Evolutionary conservation across 352 stramenopile genomes (phyloP), one percentile per base, ranked within the genome.

Genomic region (Phytophthora tentaculata): DNA sequence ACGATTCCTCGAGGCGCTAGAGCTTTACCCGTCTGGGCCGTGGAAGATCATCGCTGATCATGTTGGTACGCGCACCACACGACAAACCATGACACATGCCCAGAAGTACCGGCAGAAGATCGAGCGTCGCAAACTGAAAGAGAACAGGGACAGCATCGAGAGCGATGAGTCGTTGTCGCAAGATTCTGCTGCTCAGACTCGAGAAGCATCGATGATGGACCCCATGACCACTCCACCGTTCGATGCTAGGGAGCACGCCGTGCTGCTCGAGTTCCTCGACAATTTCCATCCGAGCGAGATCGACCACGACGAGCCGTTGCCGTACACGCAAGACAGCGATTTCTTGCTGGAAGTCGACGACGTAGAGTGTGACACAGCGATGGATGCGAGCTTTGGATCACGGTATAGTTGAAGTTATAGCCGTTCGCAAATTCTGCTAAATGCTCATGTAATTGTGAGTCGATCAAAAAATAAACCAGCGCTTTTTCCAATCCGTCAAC

Each of bases 31-130:
- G 29, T 73, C 52, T 2, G 71, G 63, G 8, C 71, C 61, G 26
- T 78, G 71, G 67, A 77, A 66, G 12, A 5, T 60, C 28, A 77
- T 82, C 29, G 71, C 74, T 5, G 61, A 71, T 9, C 52, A 73
- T 23, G 64, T 82, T 12, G 74, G 63, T 8, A 77, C 74, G 5
- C 54, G 67, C 23, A 79, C 62, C 29, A 61, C 71, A 0, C 53
- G 71, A 14, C 32, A 39, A 39, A 39, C 32, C 32, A 39, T 39
- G 32, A 39, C 32, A 14, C 32, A 39, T 9, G 5, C 75, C 17
- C 74, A 82, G 32, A 79, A 80, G 43, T 80, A 82, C 32, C 63
- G 71, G 1, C 55, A 82, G 71, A 73, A 73, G 23, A 84, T 80
- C 29, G 69, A 74, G 23, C 50, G 67, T 3, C 67, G 61, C 13